Evolutionary conservation across 257 asterid genomes (phyloP), one percentile per base, ranked within the genome.

Genomic region (Fraxinus quadrangulata): DNA sequence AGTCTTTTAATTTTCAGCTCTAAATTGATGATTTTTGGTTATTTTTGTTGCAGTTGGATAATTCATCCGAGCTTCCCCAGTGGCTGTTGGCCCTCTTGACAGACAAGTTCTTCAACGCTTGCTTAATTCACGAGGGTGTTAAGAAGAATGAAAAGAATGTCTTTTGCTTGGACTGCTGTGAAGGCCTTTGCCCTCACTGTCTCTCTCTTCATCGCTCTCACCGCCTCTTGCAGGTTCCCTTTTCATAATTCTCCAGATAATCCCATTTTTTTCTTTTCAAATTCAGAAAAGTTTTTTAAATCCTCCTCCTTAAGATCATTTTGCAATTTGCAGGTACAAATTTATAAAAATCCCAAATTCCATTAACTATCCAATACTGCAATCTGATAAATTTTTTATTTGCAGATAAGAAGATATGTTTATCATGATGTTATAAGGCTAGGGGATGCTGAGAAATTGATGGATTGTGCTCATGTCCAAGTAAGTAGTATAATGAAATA

Each of bases 121-220:
- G 97, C 83, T 61, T 86, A 81, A 81, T 85, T 12, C 99, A 94
- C 26, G 88, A 89, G 51, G 88, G 83, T 33, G 83, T 76, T 0
- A 88, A 79, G 87, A 94, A 89, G 79, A 94, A 92, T 19, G 99
- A 92, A 9, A 92, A 90, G 76, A 94, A 91, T 12, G 70, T 85
- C 12, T 90, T 89, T 61, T 95, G 99, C 37, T 78, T 92, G 88
- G 94, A 90, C 80, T 92, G 99, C 73, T 87, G 89, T 61, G 88
- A 84, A 19, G 88, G 91, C 6, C 80, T 93, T 72, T 94, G 98
- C 85, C 90, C 90, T 47, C 90, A 85, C 45, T 92, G 99, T 78
- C 72, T 86, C 6, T 0, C 56, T 13, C 40, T 54, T 67, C 99
- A 92, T 34, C 78, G 75, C 73, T 87, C 92, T 73, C 99, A 94